phyloP scores from a whole-genome alignment of 495 filamentous ascomycete species.

The Astrothelium macrocarpum region DNA sequence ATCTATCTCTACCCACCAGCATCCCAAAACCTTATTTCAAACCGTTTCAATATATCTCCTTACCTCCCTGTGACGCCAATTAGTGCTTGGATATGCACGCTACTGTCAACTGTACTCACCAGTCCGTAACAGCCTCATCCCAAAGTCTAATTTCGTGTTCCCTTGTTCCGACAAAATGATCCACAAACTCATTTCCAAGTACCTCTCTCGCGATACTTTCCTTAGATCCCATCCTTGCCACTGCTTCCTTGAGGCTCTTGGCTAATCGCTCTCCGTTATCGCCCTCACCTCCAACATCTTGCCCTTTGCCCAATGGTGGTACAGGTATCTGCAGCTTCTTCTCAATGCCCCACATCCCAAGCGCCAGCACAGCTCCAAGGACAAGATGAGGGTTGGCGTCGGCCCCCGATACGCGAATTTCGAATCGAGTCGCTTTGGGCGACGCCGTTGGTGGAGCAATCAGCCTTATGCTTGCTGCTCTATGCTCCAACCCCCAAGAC shows the following conservation, averaged over 20 bases:
- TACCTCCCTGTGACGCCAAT: slow-evolving; percentile 36
- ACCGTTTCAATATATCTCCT: slow-evolving; percentile 45
- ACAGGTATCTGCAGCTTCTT: slow-evolving; percentile 75
- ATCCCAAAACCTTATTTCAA: too few relatives aligned
- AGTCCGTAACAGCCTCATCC: slow-evolving; percentile 94
- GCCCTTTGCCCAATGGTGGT: slow-evolving; percentile 72
- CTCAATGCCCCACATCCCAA: slow-evolving; percentile 83
- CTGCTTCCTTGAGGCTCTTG: slow-evolving; percentile 74
- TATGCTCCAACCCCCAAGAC: slow-evolving; percentile 92
- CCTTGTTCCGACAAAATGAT: slow-evolving; percentile 86
- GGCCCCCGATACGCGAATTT: slow-evolving; percentile 82
- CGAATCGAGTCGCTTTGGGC: slow-evolving; percentile 77
- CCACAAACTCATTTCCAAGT: slow-evolving; percentile 90
- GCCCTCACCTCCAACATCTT: slow-evolving; percentile 58
- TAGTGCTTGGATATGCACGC: background rate
- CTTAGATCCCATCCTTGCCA: slow-evolving; percentile 56
- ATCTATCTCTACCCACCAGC: too few relatives aligned
- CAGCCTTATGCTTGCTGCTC: slow-evolving; percentile 79
- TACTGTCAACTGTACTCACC: slow-evolving; percentile 49
- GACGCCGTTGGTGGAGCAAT: slow-evolving; percentile 80
- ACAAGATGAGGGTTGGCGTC: slow-evolving; percentile 86
- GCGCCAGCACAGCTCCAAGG: slow-evolving; percentile 71
- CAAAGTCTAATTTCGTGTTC: slow-evolving; percentile 84
- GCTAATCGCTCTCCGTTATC: slow-evolving; percentile 67
- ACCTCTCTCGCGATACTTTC: slow-evolving; percentile 83